Conservation (phyloP, 306 rosid genomes). For the Vigna trinervia region DNA sequence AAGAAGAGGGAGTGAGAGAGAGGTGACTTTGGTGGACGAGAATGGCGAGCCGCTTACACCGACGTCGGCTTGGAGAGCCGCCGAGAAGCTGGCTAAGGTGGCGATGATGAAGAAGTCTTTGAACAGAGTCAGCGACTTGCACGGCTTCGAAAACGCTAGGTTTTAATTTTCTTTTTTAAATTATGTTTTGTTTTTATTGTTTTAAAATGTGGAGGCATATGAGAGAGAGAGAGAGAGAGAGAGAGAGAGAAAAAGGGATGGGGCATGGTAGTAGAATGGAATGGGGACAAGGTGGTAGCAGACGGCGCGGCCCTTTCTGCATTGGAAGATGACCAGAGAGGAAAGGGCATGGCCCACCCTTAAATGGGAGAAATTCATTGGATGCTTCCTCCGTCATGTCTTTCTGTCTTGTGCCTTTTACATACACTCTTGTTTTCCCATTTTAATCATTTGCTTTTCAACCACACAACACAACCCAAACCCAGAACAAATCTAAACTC, state of each 20-base stretch:
- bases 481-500: background rate
- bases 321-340: constrained; percentile 14
- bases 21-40: constrained; percentile 55
- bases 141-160: constrained; percentile 92
- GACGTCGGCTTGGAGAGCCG: constrained; percentile 84
- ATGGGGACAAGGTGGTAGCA: constrained; percentile 47
- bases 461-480: background rate
- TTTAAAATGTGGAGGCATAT: background rate
- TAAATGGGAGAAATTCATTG: constrained; percentile 36
- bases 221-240: background rate
- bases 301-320: constrained; percentile 54
- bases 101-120: constrained; percentile 78
- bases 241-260: constrained; percentile 34
- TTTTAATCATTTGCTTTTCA: constrained; percentile 37
- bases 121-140: constrained; percentile 80
- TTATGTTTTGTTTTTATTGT: background rate
- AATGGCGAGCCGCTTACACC: constrained; percentile 88
- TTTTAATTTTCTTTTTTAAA: constrained; percentile 46
- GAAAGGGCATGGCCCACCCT: constrained; percentile 41
- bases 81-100: constrained; percentile 83
- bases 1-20: constrained; percentile 55
- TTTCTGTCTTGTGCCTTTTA: constrained; percentile 43
- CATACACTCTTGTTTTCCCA: constrained; percentile 11
- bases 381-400: constrained; percentile 37
- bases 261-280: constrained; percentile 38